Evolutionary conservation across 2,329 filamentous ascomycete genomes (phyloP), one percentile per base, ranked within the genome.

Genomic region (Cordyceps farinosa): DNA sequence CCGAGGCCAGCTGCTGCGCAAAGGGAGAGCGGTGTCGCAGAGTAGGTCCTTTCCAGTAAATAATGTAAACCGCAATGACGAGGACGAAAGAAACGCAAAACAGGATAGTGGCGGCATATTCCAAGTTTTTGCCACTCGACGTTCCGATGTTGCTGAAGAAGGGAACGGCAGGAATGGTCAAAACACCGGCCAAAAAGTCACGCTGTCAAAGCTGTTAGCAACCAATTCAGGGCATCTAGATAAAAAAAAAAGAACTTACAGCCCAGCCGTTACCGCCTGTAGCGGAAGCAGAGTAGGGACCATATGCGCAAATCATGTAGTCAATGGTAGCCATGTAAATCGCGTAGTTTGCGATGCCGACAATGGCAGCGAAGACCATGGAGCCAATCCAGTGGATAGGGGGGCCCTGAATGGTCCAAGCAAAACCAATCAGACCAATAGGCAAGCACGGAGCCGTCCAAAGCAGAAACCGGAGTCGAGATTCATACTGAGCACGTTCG

Each of bases 241-340:
- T 10, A 29, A 4, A 34, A 56, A 11, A 15, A 51, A 10, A 5
- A 8, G 7, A 47, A 60, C 62, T 48, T 63, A 63, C 62, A 3
- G 88, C 82, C 76, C 89, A 91, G 1, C 89, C 90, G 66, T 92
- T 92, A 27, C 89, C 89, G 47, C 89, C 90, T 0, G 89, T 91
- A 0, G 90, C 90, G 0, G 88, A 90, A 1, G 89, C 89, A 2
- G 88, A 85, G 72, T 90, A 91, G 0, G 85, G 85, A 0, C 89
- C 90, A 69, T 91, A 91, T 0, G 88, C 87, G 64, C 86, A 87
- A 42, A 91, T 84, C 84, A 91, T 90, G 76, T 92, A 92, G 73
- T 92, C 87, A 66, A 91, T 89, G 1, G 88, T 90, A 1, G 88
- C 87, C 85, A 90, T 90, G 76, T 91, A 91, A 64, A 90, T 90